Percentiles rank a stretch among this genome's conserved stretches.
phyloP scores from a whole-genome alignment of 192 early-diverging fungal species.

The Spizellomyces punctatus region DNA sequence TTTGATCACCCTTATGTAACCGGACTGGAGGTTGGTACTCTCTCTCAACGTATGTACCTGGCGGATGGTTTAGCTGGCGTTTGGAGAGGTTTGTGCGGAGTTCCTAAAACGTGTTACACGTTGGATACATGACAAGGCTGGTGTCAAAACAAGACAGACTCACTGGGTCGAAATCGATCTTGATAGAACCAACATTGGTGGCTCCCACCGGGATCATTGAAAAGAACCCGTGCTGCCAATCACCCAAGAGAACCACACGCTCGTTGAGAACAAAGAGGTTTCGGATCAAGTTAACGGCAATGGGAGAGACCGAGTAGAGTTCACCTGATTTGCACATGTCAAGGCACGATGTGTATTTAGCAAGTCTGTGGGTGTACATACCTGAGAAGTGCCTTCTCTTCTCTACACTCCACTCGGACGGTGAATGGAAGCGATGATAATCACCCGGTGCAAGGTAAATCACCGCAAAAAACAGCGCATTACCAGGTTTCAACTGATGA shows the following conservation, averaged over 20 bases:
- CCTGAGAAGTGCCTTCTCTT: constrained; percentile 87
- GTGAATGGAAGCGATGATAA: constrained; percentile 99
- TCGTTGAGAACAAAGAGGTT: constrained; percentile 98
- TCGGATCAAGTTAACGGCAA: constrained; percentile 78
- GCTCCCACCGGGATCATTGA: constrained; percentile 96
- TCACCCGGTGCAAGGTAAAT: constrained; percentile 98
- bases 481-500: constrained; percentile 59
- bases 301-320: constrained; percentile 93
- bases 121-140: background rate
- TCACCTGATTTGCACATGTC: constrained; percentile 61
- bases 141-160: constrained; percentile 8
- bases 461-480: constrained; percentile 85
- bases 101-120: constrained; percentile 29
- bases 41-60: constrained; percentile 77
- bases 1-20: constrained; percentile 78
- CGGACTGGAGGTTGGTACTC: constrained; percentile 72
- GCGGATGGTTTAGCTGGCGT: constrained; percentile 40
- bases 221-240: constrained; percentile 94
- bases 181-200: constrained; percentile 96
- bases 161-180: constrained; percentile 90
- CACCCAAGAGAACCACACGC: constrained; percentile 88
- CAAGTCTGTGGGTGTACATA: constrained; percentile 32
- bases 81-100: constrained; percentile 49
- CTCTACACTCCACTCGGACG: constrained; percentile 91
- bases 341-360: background rate